Evolutionary conservation across 371 early-diverging fungal genomes (phyloP), one percentile per base, ranked within the genome.

Genomic region (Syncephalastrum racemosum): DNA sequence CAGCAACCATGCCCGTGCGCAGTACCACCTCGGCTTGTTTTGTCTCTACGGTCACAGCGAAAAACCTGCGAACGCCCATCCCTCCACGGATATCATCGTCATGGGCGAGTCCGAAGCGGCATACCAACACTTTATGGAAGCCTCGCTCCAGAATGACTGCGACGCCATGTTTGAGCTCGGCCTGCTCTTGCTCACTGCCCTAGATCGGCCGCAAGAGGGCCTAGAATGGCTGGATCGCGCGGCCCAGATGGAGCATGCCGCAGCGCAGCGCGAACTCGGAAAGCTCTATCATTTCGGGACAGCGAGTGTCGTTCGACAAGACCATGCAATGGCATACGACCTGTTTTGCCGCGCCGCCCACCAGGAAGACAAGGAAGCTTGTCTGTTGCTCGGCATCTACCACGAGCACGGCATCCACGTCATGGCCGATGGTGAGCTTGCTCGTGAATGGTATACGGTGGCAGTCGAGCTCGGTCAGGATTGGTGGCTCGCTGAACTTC

Each of bases 151-250:
- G 47, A 48, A 64, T 27, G 62, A 74, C 16, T 54, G 50, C 31
- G 62, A 70, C 27, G 69, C 78, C 31, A 78, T 78, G 78, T 59
- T 54, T 43, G 64, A 72, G 46, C 58, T 78, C 1, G 73, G 66
- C 10, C 39, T 56, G 1, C 24, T 73, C 4, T 63, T 73, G 5
- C 23, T 73, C 45, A 40, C 22, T 14, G 19, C 53, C 25, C 53
- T 56, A 18, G 19, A 50, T 4, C 62, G 63, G 43, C 15, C n/a
- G n/a, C 43, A 43, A 50, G 16, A 31, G 18, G 73, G 69, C 3
- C 13, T 72, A 4, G 46, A 47, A 23, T 66, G 53, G 63, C 56
- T 75, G 7, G 55, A 58, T 19, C 58, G 46, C 47, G 71, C 75
- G 3, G 65, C 71, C 15, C 61, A 68, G 18, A 46, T 71, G 1